Evolutionary conservation across 2,329 filamentous ascomycete genomes (phyloP).

Genomic region (Emericellopsis cladophorae): DNA sequence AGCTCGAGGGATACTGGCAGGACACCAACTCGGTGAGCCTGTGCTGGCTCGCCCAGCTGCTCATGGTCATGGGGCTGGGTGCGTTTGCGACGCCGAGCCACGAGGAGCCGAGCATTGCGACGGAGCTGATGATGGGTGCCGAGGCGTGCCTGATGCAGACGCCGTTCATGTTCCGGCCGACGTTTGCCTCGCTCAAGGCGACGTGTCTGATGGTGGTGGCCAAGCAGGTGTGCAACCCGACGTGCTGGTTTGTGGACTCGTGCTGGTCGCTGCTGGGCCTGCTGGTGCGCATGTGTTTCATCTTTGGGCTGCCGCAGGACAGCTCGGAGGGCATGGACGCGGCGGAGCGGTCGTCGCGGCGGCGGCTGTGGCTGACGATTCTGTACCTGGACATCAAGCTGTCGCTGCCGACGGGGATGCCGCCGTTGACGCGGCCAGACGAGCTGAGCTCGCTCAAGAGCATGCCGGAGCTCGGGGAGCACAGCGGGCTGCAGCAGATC

Average conservation of each 20-base stretch:
- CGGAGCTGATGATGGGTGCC: slow-evolving; percentile 21
- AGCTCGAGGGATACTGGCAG: slow-evolving; percentile 18
- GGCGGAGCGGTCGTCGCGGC: slow-evolving; percentile 13
- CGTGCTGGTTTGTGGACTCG: slow-evolving; percentile 22
- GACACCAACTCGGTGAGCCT: slow-evolving; percentile 15
- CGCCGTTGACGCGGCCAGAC: slow-evolving; percentile 17
- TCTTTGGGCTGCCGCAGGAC: slow-evolving; percentile 19
- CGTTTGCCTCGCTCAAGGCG: slow-evolving; percentile 15
- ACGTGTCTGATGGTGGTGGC: slow-evolving; percentile 20
- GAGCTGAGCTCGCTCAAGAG: slow-evolving; percentile 13
- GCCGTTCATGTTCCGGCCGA: slow-evolving; percentile 22
- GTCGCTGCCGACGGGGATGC: slow-evolving; percentile 21
- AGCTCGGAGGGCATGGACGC: slow-evolving; percentile 10
- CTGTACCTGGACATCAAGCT: slow-evolving; percentile 21
- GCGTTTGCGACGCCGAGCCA: slow-evolving; percentile 14
- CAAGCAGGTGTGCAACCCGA: slow-evolving; percentile 22
- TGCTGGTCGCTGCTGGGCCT: slow-evolving; percentile 20
- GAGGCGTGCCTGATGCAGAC: slow-evolving; percentile 24
- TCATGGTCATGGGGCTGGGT: slow-evolving; percentile 21
- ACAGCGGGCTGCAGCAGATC: slow-evolving; percentile 17
- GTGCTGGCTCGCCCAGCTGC: slow-evolving; percentile 19
- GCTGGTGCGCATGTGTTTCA: slow-evolving; percentile 19
- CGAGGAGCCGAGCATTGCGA: slow-evolving; percentile 17
- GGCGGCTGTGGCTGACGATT: slow-evolving; percentile 21
- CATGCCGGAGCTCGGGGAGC: slow-evolving; percentile 7